Evolutionary conservation across 352 stramenopile genomes (phyloP), one percentile per base, ranked within the genome.

Genomic region (Phytophthora megakarya): DNA sequence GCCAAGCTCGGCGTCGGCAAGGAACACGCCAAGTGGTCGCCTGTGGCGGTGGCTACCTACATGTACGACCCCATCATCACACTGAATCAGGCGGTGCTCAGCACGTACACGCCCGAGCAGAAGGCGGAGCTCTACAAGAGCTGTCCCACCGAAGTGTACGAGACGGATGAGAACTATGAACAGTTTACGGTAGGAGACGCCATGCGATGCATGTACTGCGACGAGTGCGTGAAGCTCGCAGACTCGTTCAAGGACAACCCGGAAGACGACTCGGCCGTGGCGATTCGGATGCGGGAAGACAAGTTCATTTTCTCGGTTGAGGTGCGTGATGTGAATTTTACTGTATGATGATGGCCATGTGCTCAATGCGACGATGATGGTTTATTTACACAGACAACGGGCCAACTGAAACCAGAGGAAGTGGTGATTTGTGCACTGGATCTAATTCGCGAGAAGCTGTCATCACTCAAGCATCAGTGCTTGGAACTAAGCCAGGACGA

Each of bases 301-400:
- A 94, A 92, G 64, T 99, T 98, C 68, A 97, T 98, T 58, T 99
- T 99, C 71, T 96, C 88, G 4, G 94, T 99, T 26, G 97, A 99
- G 83, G 84, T 91, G 56, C 28, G 70, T 53, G 15, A 0, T n/a
- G 21, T 39, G 35, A 1, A 5, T 8, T 39, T 18, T 45, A 33
- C n/a, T 8, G 25, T 22, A 16, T 37, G 47, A 23, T 57, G 18
- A 19, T 54, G 38, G 23, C 3, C 9, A 40, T 48, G 19, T 39
- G 66, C 46, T 65, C 11, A 69, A 48, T 49, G 37, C 15, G 15
- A n/a, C 8, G 40, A 32, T 11, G 3, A 5, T 62, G 22, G 35
- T 22, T 46, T 32, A 7, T 40, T 53, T 37, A 11, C 16, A 25
- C 53, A 93, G 84, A 94, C 87, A 35, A 93, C 84, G n/a, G 87